Conservation (phyloP, 495 filamentous ascomycete species). For the Amniculicola lignicola region DNA sequence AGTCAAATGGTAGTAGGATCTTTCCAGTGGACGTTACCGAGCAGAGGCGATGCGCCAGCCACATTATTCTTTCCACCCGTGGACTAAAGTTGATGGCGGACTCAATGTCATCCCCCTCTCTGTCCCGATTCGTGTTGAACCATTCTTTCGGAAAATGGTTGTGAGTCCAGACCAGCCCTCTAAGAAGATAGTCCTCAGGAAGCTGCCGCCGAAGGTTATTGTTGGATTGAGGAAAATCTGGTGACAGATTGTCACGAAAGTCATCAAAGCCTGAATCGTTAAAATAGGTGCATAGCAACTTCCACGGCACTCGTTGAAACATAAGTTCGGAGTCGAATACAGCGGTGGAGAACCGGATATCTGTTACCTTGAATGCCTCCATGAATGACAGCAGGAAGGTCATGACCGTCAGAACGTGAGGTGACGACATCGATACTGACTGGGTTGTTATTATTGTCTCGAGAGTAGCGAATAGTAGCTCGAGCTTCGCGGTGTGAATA, state of each 20-base stretch:
- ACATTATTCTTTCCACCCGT: constrained; percentile 70
- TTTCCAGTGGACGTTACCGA: too few relatives aligned
- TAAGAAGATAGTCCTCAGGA: constrained; percentile 78
- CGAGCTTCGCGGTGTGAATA: constrained; percentile 11
- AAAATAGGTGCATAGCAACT: constrained; percentile 58
- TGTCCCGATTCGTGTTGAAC: constrained; percentile 68
- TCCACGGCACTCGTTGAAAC: constrained; percentile 66
- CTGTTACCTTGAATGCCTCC: constrained; percentile 9
- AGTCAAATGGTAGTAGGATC: too few relatives aligned
- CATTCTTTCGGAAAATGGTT: constrained; percentile 66
- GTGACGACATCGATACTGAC: too few relatives aligned
- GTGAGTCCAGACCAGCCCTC: constrained; percentile 70
- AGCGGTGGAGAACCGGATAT: constrained; percentile 29
- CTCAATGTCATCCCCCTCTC: constrained; percentile 74
- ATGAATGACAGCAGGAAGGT: too few relatives aligned
- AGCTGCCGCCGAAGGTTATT: constrained; percentile 51
- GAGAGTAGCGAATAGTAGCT: constrained; percentile 2
- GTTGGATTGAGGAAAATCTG: constrained; percentile 20
- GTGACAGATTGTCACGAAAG: constrained; percentile 37
- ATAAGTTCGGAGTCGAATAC: constrained; percentile 43
- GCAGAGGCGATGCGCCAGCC: constrained; percentile 47
- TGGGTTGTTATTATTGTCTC: too few relatives aligned
- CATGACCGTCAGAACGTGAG: too few relatives aligned
- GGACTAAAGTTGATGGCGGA: constrained; percentile 59
- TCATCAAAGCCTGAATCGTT: constrained; percentile 57